These are phyloP conservation scores for Phytophthora chlamydospora DNA, from an alignment of 352 stramenopile genomes.

Conservation along the genomic window DNA sequence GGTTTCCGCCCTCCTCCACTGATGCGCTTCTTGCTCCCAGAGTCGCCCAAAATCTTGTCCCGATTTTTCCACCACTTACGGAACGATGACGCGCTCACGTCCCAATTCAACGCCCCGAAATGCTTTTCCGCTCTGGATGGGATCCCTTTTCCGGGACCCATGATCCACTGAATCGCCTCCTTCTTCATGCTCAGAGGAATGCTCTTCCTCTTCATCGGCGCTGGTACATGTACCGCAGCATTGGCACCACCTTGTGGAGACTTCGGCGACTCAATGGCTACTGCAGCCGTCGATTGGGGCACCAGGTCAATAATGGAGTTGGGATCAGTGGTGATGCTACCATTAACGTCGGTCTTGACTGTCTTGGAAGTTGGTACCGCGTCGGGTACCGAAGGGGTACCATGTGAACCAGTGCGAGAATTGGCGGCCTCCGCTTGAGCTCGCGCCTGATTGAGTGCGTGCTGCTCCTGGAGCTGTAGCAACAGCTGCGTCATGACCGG, in stretches of 20 bases:
- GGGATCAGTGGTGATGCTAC: neutral
- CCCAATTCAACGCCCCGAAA: slow-evolving; percentile 72
- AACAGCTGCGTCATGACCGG: slow-evolving; percentile 64
- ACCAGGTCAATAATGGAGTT: slow-evolving; percentile 34
- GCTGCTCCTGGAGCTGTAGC: slow-evolving; percentile 55
- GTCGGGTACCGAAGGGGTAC: neutral
- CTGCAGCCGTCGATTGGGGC: slow-evolving; percentile 32
- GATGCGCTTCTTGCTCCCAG: slow-evolving; percentile 75
- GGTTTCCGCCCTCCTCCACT: slow-evolving; percentile 73
- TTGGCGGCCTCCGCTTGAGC: slow-evolving; percentile 13
- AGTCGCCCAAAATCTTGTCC: slow-evolving; percentile 78
- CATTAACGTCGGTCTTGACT: slow-evolving; percentile 2
- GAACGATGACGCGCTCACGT: slow-evolving; percentile 80
- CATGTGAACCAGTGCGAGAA: neutral
- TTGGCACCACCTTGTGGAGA: neutral
- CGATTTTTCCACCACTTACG: slow-evolving; percentile 89
- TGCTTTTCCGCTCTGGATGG: slow-evolving; percentile 77
- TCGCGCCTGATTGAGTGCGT: slow-evolving; percentile 34
- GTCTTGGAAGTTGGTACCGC: slow-evolving; percentile 1
- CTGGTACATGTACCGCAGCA: neutral
- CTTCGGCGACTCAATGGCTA: slow-evolving; percentile 14
- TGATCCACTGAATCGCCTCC: slow-evolving; percentile 83
- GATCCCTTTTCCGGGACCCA: slow-evolving; percentile 71
- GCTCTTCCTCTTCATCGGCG: slow-evolving; percentile 67
- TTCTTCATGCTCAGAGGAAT: slow-evolving; percentile 86